These are phyloP conservation scores for Vigna nakashimae DNA, from an alignment of 306 rosid genomes.

Conservation along the genomic window DNA sequence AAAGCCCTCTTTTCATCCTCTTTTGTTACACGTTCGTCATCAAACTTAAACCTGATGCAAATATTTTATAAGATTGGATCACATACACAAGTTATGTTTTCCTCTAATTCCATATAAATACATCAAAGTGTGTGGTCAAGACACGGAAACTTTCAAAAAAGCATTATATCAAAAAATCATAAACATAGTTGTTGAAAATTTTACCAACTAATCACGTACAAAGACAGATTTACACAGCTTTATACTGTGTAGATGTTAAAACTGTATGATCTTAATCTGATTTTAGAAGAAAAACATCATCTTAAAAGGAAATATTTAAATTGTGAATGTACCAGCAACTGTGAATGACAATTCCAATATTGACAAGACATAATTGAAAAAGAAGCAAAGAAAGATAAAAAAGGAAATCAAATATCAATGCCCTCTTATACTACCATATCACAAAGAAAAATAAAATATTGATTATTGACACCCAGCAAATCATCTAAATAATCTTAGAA, in stretches of 20 bases:
- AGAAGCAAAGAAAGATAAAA: background rate
- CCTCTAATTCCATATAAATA: slow-evolving; percentile 17
- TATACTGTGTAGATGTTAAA: slow-evolving; percentile 8
- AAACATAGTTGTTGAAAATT: slow-evolving; percentile 12
- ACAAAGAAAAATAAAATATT: slow-evolving; percentile 4
- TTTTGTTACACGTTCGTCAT: slow-evolving; percentile 92
- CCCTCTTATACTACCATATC: slow-evolving; percentile 12
- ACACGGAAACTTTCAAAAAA: background rate
- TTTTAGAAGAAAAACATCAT: background rate
- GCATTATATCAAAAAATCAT: slow-evolving; percentile 7
- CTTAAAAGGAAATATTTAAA: slow-evolving; percentile 13
- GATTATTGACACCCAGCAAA: slow-evolving; percentile 18
- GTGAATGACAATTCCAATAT: background rate
- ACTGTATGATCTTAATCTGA: background rate
- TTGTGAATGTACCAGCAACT: background rate
- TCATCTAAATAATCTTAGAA: slow-evolving; percentile 5
- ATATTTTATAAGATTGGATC: background rate
- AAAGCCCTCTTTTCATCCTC: slow-evolving; percentile 86
- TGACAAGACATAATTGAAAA: slow-evolving; percentile 17
- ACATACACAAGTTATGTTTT: background rate
- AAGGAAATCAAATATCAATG: background rate
- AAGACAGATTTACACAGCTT: slow-evolving; percentile 8
- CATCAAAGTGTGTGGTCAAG: background rate
- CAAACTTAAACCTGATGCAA: slow-evolving; percentile 79
- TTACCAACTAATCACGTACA: slow-evolving; percentile 6